Evolutionary conservation across 1,284 basidiomycete species (phyloP).

Genomic region (Marasmius oreades): DNA sequence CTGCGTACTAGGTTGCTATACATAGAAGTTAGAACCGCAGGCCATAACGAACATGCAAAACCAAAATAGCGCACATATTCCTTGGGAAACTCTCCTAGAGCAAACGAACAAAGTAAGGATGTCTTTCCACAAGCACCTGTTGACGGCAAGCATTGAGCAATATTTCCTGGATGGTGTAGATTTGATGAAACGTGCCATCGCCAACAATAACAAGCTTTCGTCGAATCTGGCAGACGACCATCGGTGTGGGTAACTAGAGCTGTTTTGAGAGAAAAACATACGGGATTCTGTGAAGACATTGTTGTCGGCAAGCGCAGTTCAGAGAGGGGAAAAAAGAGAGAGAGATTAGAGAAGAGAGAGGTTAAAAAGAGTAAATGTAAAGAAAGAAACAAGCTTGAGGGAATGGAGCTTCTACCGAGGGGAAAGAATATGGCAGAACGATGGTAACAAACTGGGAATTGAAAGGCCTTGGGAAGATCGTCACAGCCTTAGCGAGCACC

Average conservation of each 20-base stretch:
- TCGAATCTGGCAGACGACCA: constrained; percentile 55
- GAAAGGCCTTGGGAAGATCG: not conserved
- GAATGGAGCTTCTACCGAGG: constrained; percentile 3
- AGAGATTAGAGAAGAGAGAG: constrained; percentile 2
- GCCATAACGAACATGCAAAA: constrained; percentile 13
- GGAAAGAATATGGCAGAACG: constrained; percentile 8
- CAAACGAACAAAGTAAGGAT: constrained; percentile 84
- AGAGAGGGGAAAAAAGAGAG: constrained; percentile 6
- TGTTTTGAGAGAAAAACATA: constrained; percentile 28
- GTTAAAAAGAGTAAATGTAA: constrained; percentile 9
- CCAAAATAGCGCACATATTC: constrained; percentile 76
- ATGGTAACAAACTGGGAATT: constrained; percentile 1
- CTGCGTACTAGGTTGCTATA: constrained; percentile 56
- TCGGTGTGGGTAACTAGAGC: constrained; percentile 5
- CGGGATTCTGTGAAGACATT: constrained; percentile 49
- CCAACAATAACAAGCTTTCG: constrained; percentile 93
- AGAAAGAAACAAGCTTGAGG: constrained; percentile 12
- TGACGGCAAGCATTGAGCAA: constrained; percentile 14
- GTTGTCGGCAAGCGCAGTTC: constrained; percentile 1
- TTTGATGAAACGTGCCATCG: constrained; percentile 63
- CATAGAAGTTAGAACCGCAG: constrained; percentile 13
- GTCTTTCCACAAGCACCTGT: constrained; percentile 84
- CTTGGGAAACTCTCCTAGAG: constrained; percentile 95
- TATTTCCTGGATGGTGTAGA: constrained; percentile 16
- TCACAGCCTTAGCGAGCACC: not conserved